Evolutionary conservation across 768 basidiomycete genomes (phyloP).

Genomic region (Cystobasidium onofrii): DNA sequence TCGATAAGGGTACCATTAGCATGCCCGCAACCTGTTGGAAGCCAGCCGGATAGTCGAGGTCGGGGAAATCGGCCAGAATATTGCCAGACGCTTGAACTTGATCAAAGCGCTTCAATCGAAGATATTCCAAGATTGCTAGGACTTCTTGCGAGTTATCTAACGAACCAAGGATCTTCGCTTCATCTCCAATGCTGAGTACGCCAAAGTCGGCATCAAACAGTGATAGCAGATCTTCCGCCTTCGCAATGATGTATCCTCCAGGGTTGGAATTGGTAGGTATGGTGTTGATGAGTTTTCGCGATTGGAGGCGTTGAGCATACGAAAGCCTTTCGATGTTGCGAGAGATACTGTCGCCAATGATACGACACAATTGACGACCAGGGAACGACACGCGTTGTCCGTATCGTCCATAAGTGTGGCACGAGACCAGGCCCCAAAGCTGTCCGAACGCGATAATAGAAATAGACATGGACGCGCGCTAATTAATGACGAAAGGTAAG

Average conservation of each 20-base stretch:
- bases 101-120: conserved; percentile 65
- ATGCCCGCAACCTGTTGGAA: conserved; percentile 64
- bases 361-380: conserved; percentile 69
- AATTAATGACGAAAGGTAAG: neutral
- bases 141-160: conserved; percentile 69
- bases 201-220: conserved; percentile 73
- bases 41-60: conserved; percentile 56
- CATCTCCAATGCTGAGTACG: conserved; percentile 52
- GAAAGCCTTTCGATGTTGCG: conserved; percentile 69
- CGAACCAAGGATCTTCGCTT: conserved; percentile 63
- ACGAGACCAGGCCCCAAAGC: conserved; percentile 70
- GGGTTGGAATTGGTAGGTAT: conserved; percentile 61
- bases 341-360: conserved; percentile 69
- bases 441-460: conserved; percentile 70
- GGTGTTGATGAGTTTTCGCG: conserved; percentile 69
- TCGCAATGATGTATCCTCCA: conserved; percentile 60
- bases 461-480: conserved; percentile 76
- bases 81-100: conserved; percentile 65
- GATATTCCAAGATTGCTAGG: conserved; percentile 68
- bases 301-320: conserved; percentile 66
- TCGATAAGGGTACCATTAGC: conserved; percentile 66
- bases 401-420: conserved; percentile 64
- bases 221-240: conserved; percentile 66
- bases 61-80: conserved; percentile 62
- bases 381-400: conserved; percentile 84